Evolutionary conservation across 176 grass and related monocot species (phyloP), one percentile per base, ranked within the genome.

Genomic region (Phyllostachys edulis): DNA sequence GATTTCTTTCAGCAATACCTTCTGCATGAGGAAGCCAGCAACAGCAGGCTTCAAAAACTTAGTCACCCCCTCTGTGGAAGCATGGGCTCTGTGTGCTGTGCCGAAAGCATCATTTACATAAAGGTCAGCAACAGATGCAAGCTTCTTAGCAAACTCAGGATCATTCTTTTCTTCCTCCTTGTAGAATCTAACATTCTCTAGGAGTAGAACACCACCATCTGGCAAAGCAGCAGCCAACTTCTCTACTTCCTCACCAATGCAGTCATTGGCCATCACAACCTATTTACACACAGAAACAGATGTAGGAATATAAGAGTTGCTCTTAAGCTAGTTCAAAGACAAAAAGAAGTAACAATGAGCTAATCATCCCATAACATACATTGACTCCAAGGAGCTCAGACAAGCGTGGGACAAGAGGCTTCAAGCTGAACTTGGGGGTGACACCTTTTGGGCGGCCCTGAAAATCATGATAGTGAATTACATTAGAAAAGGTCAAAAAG

Each of bases 1-100:
- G 4, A 78, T 59, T 47, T 39, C 32, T 71, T 66, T 56, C 24
- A 24, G 29, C 41, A 47, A 23, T 88, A 95, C 96, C 96, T 95
- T 98, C 91, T 98, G 96, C 96, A 98, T 98, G 65, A 98, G 96
- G 93, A 98, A 98, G 8, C 96, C 96, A 88, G 96, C 93, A 89
- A 98, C 96, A 66, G 93, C 67, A 56, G 93, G 96, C 87, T 82
- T 98, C 75, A 98, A 71, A 87, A 83, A 98, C 80, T 95, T 98
- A 68, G 96, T 83, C 63, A 98, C 96, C 32, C 96, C 96, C 93
- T 98, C 91, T 0, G 93, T 98, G 42, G 92, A 95, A 82, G 96
- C 96, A 80, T 98, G 93, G 34, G 96, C 93, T 77, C 96, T 95
- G 72, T 98, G 96, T 2, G 96, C 96, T 34, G 91, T 92, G 62